These are phyloP conservation scores for Podospora tetraspora DNA, from an alignment of 495 filamentous ascomycete species.

Conservation along the genomic window DNA sequence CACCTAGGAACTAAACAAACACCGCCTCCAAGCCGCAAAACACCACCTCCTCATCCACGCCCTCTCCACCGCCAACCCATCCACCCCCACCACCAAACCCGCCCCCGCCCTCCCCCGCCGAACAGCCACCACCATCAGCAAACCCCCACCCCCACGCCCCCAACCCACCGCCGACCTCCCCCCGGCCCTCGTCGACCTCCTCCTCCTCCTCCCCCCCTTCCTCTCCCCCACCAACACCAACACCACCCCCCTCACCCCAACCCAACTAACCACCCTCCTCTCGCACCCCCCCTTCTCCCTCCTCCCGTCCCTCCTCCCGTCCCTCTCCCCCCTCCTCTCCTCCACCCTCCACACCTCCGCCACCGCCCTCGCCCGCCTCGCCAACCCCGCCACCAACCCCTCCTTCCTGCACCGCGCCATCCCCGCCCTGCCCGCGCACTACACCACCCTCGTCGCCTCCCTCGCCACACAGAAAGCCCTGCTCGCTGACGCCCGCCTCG, in stretches of 20 bases:
- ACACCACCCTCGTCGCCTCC: conserved; percentile 22
- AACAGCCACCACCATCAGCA: neutral
- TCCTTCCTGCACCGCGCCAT: conserved; percentile 48
- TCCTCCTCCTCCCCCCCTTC: conserved; percentile 39
- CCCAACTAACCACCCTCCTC: conserved; percentile 32
- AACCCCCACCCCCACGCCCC: conserved; percentile 11
- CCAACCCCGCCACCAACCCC: conserved; percentile 46
- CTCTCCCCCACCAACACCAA: conserved; percentile 21
- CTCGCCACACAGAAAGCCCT: conserved; percentile 20
- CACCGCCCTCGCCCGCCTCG: conserved; percentile 39
- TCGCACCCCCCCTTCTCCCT: conserved; percentile 38
- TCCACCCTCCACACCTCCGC: conserved; percentile 35
- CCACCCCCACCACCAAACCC: conserved; percentile 16
- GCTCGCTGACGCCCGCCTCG: conserved; percentile 33
- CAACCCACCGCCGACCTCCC: conserved; percentile 22
- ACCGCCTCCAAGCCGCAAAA: conserved; percentile 38
- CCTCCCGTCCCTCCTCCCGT: conserved; percentile 37
- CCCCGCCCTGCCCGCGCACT: conserved; percentile 32
- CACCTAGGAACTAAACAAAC: conserved; percentile 38
- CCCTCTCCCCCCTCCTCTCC: conserved; percentile 38
- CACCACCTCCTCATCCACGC: conserved; percentile 38
- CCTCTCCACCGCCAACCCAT: conserved; percentile 27
- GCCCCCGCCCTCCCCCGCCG: conserved; percentile 23
- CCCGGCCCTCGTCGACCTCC: conserved; percentile 36
- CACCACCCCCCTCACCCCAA: conserved; percentile 17